Percentiles rank a stretch among this genome's conserved stretches.
Conservation (phyloP, 2,329 filamentous ascomycete species). For the Microsporum ferrugineum region DNA sequence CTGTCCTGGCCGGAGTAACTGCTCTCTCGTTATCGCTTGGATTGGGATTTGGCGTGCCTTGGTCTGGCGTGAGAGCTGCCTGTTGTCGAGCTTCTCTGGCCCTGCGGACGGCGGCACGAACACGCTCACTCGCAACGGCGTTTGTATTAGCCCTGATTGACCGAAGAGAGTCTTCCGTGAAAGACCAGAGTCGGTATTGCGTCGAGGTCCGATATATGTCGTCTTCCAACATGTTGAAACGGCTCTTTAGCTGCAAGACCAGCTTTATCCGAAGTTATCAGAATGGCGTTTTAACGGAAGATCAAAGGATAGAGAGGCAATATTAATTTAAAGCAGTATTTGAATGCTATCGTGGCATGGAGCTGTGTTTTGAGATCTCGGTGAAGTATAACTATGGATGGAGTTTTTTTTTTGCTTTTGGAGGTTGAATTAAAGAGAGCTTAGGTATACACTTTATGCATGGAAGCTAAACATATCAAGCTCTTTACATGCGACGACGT, state of each 20-base stretch:
- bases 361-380: neutral
- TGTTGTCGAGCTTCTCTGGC: slow-evolving; percentile 24
- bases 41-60: neutral
- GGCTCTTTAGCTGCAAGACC: neutral
- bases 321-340: neutral
- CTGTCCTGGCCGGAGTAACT: neutral
- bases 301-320: neutral
- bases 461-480: neutral
- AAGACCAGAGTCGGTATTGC: slow-evolving; percentile 89
- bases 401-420: neutral
- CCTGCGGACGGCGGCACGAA: slow-evolving; percentile 46
- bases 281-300: no score
- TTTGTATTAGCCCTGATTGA: slow-evolving; percentile 70
- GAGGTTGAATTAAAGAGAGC: neutral
- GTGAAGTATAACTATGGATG: neutral
- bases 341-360: neutral
- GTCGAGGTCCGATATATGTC: slow-evolving; percentile 80
- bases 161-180: slow-evolving; percentile 60
- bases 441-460: neutral
- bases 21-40: slow-evolving; percentile 4
- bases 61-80: neutral
- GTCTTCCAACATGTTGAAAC: slow-evolving; percentile 64
- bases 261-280: neutral
- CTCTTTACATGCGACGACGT: neutral
- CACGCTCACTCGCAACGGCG: slow-evolving; percentile 58